Percentiles rank a stretch among this genome's conserved stretches.
These are phyloP conservation scores for Phalaenopsis aphrodite DNA, from an alignment of 106 monocot genomes.

Conservation along the genomic window DNA sequence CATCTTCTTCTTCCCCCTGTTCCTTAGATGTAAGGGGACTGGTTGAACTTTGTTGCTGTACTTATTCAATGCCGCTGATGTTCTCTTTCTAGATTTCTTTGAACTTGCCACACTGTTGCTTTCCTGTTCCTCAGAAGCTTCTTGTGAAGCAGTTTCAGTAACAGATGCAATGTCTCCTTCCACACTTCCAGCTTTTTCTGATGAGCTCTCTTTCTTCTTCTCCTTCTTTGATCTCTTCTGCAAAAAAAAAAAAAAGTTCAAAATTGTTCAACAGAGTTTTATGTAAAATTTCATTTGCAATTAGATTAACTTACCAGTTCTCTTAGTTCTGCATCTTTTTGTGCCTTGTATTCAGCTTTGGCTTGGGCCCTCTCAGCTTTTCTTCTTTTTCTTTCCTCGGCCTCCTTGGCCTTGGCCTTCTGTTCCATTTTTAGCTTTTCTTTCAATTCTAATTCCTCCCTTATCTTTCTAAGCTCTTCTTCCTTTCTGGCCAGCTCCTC, in stretches of 20 bases:
- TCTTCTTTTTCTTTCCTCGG: conserved; percentile 73
- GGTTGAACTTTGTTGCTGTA: conserved; percentile 29
- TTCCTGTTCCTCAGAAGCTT: conserved; percentile 16
- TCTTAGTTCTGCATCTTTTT: conserved; percentile 63
- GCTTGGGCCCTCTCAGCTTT: conserved; percentile 66
- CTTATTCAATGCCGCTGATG: conserved; percentile 17
- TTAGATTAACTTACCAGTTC: conserved; percentile 44
- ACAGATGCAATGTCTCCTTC: conserved; percentile 13
- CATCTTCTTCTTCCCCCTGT: conserved; percentile 59
- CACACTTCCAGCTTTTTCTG: neutral
- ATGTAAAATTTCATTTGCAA: neutral
- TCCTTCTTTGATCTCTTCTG: conserved; percentile 82
- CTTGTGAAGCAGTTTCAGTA: conserved; percentile 8
- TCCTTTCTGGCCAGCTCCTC: conserved; percentile 30
- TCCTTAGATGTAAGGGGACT: conserved; percentile 55
- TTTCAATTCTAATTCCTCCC: conserved; percentile 46
- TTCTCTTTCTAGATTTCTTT: conserved; percentile 18
- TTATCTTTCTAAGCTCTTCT: conserved; percentile 55
- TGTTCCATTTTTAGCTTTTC: conserved; percentile 65
- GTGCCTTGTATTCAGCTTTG: conserved; percentile 55
- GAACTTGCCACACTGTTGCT: neutral
- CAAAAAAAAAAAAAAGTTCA: neutral
- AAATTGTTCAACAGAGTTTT: too few species aligned
- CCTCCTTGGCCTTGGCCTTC: conserved; percentile 81
- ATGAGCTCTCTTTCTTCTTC: conserved; percentile 26